Evolutionary conservation across 2,329 filamentous ascomycete genomes (phyloP), one percentile per base, ranked within the genome.

Genomic region (Ophiocordyceps robertsii): DNA sequence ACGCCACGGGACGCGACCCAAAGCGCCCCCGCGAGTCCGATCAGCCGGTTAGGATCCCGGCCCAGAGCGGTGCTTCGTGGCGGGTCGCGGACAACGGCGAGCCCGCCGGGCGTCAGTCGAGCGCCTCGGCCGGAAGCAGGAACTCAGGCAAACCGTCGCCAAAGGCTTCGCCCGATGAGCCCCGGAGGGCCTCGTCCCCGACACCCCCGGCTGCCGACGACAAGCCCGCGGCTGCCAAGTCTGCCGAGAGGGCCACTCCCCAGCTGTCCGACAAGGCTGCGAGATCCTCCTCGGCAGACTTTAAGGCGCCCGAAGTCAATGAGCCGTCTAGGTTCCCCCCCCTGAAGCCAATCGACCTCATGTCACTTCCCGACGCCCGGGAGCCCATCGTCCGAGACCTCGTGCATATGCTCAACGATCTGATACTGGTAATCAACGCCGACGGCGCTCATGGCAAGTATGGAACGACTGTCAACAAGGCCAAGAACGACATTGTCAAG

Each of bases 341-440:
- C 37, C 67, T 80, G 17, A 66, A 79, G 46, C 77, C 78, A 14
- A 86, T 96, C 51, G 85, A 95, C 56, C 78, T 88, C 47, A 68
- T 95, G 45, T 74, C 74, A 40, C 75, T 93, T 21, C 72, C 77
- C 42, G 76, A 87, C 53, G 86, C 84, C 42, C 77, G 80, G 46
- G 90, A 96, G 59, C 84, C 86, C 27, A 75, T 95, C 31, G 84
- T 96, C 19, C 88, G 95, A 63, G 87, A 96, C 55, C 72, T 98
- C 6, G 87, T 94, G 46, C 90, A 86, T 67, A 90, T 95, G 66
- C 74, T 98, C 53, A 98, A 98, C 66, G 87, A 94, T 62, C 82
- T 98, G 54, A 95, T 98, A 57, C 80, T 85, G 9, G 86, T 93
- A 38, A 81, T 95, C 59, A 95, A 95, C 61, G 84, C 84, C 44